phyloP scores from a whole-genome alignment of 495 filamentous ascomycete species.

The Penicillium paxilli region DNA sequence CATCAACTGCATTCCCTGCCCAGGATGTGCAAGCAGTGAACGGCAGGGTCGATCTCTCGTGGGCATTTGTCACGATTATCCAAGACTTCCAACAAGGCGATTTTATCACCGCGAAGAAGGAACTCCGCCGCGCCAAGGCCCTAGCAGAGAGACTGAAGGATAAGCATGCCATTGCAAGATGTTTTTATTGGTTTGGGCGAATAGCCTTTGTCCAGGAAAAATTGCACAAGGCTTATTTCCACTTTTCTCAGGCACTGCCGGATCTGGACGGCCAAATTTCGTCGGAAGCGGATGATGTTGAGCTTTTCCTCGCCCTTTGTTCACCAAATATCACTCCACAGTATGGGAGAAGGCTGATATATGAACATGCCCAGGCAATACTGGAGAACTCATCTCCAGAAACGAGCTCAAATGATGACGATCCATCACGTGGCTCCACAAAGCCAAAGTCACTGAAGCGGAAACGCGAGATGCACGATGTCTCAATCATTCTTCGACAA shows the following conservation, averaged over 20 bases:
- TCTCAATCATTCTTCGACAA: not conserved
- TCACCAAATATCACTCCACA: not conserved
- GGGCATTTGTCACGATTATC: not conserved
- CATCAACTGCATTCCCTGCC: not conserved
- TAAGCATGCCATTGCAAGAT: not conserved
- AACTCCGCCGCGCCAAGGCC: not conserved
- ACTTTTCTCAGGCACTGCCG: not conserved
- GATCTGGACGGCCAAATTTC: not conserved
- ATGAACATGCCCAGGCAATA: not conserved
- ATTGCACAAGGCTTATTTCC: not conserved
- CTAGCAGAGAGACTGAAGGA: not conserved
- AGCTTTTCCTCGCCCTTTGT: not conserved
- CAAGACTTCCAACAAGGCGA: not conserved
- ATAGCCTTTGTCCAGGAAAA: not conserved
- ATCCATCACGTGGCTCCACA: not conserved
- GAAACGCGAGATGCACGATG: not conserved
- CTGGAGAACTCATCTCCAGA: too few species aligned
- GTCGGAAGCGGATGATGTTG: not conserved
- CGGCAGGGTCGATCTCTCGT: not conserved
- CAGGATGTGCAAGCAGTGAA: not conserved
- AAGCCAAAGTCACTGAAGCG: not conserved
- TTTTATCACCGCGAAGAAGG: not conserved
- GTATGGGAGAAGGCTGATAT: not conserved
- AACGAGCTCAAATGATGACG: not conserved
- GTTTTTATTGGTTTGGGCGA: not conserved